Base-by-base conservation (phyloP, 2,329 filamentous ascomycete genomes). In the Sporothrix globosa region DNA sequence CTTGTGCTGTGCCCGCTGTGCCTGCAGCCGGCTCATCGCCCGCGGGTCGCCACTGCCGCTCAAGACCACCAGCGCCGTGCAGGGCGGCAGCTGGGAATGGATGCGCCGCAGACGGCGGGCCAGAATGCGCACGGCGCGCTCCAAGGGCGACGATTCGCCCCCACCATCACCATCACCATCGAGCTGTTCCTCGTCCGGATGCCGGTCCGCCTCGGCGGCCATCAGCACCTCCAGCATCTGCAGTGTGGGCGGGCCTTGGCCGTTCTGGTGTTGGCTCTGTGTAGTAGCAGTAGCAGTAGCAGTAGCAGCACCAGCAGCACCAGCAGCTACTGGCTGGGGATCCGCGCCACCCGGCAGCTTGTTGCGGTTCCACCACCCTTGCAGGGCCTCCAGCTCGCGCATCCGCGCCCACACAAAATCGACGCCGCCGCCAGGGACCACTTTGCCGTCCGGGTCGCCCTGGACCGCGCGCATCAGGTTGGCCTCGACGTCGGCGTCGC, bases 401-500 rank as follows among this genome's bases (percentile, higher is more conserved):
- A 91, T 85, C 69, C 89, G 85, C 5, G 84, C 89, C 84, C 88
- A 91, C 19, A 89, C 84, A 75, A 91, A 90, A 76, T 91, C 88
- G 54, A 89, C 88, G 56, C 88, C 86, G 65, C 87, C 86, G 63
- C 82, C 85, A 30, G 83, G 83, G 70, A 90, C 86, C 73, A 86
- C 84, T 68, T 83, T 80, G 3, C 85, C 87, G 73, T 87, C 85
- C 0, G 82, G 76, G 75, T 90, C 88, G 67, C 88, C 88, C 30
- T 82, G 79, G 13, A 89, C 82, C 27, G 88, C 87, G 66, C 88
- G 86, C 70, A 89, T 80, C 24, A 90, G 78, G 70, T 83, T 84
- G 6, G 81, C 77, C 52, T 83, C 80, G 13, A 88, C 86, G 17
- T 90, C 87, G 50, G 88, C 85, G 77, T 90, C 88, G 56, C 83